Evolutionary conservation across 257 asterid species (phyloP), one percentile per base, ranked within the genome.

Genomic region (Plantago ovata): DNA sequence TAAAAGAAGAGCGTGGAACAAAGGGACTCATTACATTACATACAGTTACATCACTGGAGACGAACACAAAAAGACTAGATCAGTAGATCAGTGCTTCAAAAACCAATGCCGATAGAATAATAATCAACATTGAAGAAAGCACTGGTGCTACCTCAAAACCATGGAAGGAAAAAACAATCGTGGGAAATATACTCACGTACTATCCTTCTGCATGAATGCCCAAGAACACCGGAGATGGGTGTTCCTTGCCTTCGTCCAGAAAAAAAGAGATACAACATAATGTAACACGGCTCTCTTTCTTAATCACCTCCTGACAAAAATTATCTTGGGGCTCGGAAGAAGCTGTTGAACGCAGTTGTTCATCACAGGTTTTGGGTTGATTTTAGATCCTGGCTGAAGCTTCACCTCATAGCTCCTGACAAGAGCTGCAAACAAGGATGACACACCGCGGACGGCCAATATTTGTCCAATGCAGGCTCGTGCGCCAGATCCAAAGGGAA

Each of bases 401-500:
- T 58, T 72, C 54, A 72, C 68, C 83, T 77, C 77, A 19, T 62
- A 77, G 7, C 38, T 40, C 54, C 63, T 63, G 24, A 77, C 40
- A 13, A 77, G 67, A 19, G 75, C 73, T 47, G 77, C 79, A 66
- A 77, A 63, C 53, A 77, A 28, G 33, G 83, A 62, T 38, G 79
- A 66, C 40, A 77, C 63, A 47, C 68, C 74, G 56, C 19, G 40
- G 62, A 73, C 15, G 10, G 77, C 75, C 33, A 77, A 15, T 62
- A 64, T 69, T 58, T 69, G 77, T 41, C 83, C 83, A 24, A 77
- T 51, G 52, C 83, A 77, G 49, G 73, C 76, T 44, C 83, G 77
- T 3, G 76, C 66, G 49, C 83, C 79, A 60, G 61, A 72, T 70
- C 83, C 83, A 18, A 77, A 77, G 38, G 83, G 72, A 39, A 73